Evolutionary conservation across 108 stramenopile genomes (phyloP).

Genomic region (Mediolabrus comicus): DNA sequence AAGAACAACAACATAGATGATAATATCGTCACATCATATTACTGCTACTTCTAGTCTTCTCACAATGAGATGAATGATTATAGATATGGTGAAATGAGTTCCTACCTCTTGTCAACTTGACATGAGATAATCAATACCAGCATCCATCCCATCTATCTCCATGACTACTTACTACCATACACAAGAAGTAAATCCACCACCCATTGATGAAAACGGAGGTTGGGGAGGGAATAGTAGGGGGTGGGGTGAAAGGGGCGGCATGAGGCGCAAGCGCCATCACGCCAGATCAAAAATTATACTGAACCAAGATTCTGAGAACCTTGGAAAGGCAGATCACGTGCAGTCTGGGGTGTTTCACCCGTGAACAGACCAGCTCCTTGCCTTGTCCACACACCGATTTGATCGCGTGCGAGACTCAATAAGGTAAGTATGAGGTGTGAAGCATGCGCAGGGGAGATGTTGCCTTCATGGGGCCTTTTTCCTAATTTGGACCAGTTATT

Average conservation of each 20-base stretch:
- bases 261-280: conserved; percentile 84
- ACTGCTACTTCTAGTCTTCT: too few species aligned
- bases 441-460: not conserved
- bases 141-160: too few species aligned
- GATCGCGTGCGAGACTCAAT: conserved; percentile 63
- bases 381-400: conserved; percentile 56
- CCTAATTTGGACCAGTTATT: not conserved
- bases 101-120: too few species aligned
- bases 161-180: too few species aligned
- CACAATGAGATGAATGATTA: too few species aligned
- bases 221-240: not conserved
- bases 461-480: not conserved
- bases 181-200: too few species aligned
- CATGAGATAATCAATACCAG: too few species aligned
- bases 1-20: too few species aligned
- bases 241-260: conserved; percentile 56
- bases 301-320: conserved; percentile 65
- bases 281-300: conserved; percentile 82
- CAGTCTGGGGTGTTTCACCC: conserved; percentile 64
- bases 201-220: too few species aligned
- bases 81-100: too few species aligned
- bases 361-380: conserved; percentile 77
- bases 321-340: conserved; percentile 71
- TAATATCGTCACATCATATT: too few species aligned
- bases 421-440: conserved; percentile 73